Percentiles rank a stretch among this genome's conserved stretches.
Conservation (phyloP, 2,329 filamentous ascomycete species). For the Fusarium goolgardi region DNA sequence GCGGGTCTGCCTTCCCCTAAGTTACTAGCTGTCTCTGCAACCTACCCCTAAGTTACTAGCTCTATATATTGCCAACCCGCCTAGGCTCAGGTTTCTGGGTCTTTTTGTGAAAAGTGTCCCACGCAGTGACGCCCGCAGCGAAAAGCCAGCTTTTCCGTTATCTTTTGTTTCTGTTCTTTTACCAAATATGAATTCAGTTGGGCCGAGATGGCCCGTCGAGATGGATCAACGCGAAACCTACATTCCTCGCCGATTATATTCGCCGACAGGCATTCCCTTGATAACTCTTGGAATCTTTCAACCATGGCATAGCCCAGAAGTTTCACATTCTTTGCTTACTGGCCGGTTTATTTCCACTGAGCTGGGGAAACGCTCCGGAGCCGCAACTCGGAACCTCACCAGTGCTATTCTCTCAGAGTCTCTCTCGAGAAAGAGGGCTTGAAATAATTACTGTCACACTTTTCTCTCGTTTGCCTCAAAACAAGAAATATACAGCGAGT, state of each 20-base stretch:
- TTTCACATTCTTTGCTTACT: background rate
- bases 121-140: conserved; percentile 39
- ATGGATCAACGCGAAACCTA: conserved; percentile 11
- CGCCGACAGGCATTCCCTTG: conserved; percentile 1
- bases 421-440: background rate
- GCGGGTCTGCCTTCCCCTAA: conserved; percentile 44
- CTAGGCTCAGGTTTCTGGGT: conserved; percentile 24
- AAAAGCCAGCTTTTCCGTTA: conserved; percentile 8
- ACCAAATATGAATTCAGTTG: conserved; percentile 5
- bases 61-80: conserved; percentile 13
- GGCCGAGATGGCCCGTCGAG: conserved; percentile 13
- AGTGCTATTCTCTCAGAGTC: conserved; percentile 3
- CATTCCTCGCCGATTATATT: conserved; percentile 11
- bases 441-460: background rate
- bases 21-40: conserved; percentile 43
- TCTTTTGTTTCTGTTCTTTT: conserved; percentile 3
- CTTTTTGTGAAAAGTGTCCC: conserved; percentile 9
- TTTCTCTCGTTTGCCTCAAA: background rate
- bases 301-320: background rate
- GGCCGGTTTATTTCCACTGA: conserved; percentile 34
- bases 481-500: background rate
- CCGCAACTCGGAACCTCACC: conserved; percentile 30
- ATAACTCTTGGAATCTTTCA: background rate
- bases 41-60: conserved; percentile 44
- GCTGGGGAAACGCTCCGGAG: conserved; percentile 37